phyloP scores from a whole-genome alignment of 164 flowering plant species.

The Echeveria elegans region DNA sequence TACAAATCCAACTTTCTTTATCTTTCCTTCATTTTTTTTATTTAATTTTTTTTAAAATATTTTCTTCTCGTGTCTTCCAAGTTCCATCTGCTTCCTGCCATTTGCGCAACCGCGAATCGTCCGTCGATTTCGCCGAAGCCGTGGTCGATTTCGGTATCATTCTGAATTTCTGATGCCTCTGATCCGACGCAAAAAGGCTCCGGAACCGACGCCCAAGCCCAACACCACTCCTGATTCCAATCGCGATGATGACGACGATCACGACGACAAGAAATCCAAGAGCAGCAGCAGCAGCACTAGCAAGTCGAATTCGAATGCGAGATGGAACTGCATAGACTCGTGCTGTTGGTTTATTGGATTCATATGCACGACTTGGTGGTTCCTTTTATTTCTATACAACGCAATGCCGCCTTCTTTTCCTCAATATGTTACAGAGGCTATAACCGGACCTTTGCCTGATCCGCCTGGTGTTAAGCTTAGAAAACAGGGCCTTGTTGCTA shows the following conservation, averaged over 20 bases:
- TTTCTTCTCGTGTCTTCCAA: no score
- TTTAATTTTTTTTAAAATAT: no score
- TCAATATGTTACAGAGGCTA: slow-evolving; percentile 87
- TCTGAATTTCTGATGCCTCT: neutral
- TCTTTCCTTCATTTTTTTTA: no score
- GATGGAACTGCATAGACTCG: slow-evolving; percentile 32
- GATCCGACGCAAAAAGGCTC: neutral
- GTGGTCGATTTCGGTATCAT: no score
- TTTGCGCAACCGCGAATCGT: no score
- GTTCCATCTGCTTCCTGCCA: no score
- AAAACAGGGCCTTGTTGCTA: slow-evolving; percentile 66
- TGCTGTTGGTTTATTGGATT: slow-evolving; percentile 44
- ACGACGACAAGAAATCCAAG: neutral
- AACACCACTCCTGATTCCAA: neutral
- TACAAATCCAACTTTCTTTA: no score
- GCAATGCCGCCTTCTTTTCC: slow-evolving; percentile 87
- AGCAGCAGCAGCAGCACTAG: neutral
- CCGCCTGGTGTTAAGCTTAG: slow-evolving; percentile 82
- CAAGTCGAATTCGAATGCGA: no score
- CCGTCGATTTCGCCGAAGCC: no score
- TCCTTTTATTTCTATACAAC: slow-evolving; percentile 42
- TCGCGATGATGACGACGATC: neutral
- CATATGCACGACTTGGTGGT: slow-evolving; percentile 36
- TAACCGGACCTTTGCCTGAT: slow-evolving; percentile 84
- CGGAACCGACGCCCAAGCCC: neutral